Base-by-base conservation (phyloP, 495 filamentous ascomycete species). In the Aspergillus leporis region DNA sequence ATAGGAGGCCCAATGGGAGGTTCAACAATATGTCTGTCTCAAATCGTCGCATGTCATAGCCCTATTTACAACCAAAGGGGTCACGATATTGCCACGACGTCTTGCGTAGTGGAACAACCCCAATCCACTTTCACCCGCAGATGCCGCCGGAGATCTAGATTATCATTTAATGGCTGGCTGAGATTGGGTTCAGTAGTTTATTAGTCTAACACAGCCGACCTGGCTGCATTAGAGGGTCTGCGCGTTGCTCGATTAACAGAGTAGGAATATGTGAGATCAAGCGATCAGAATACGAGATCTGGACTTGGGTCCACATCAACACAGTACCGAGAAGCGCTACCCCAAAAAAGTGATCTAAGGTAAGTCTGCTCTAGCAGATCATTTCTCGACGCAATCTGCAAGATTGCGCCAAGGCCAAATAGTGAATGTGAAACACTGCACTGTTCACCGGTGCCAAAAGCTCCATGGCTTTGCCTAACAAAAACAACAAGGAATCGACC, bases 261-360 rank as follows among this genome's bases (percentile, higher is more conserved):
- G 38, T 14, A 14, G 16, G 9, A 36, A 36, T 14, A 36, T 14
- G 34, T 36, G 34, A 14, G 34, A 36, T 36, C 34, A 36, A 36
- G 9, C 13, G 9, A 14, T 41, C 53, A 62, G 54, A 50, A 57
- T 14, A 25, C 56, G 30, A 74, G 50, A 56, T 66, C 66, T 36
- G 28, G 58, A 32, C 68, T 61, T 13, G 70, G 68, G 58, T 74
- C 72, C 2, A 71, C 25, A 49, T 74, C 72, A 55, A 74, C 21
- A 30, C 65, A 60, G 47, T 69, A 70, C 6, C 45, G 61, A 22
- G 54, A 45, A 16, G 21, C 52, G 12, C 49, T 46, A 36, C 48
- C 59, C n/a, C 59, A 6, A 36, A 53, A 43, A 3, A 43, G 61
- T 54, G 48, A 46, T 5, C 13, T 47, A 22, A 13, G 5, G 7